Percentiles rank a stretch among this genome's conserved stretches.
phyloP scores from a whole-genome alignment of 1,284 basidiomycete species.

The Cutaneotrichosporon mucoides region DNA sequence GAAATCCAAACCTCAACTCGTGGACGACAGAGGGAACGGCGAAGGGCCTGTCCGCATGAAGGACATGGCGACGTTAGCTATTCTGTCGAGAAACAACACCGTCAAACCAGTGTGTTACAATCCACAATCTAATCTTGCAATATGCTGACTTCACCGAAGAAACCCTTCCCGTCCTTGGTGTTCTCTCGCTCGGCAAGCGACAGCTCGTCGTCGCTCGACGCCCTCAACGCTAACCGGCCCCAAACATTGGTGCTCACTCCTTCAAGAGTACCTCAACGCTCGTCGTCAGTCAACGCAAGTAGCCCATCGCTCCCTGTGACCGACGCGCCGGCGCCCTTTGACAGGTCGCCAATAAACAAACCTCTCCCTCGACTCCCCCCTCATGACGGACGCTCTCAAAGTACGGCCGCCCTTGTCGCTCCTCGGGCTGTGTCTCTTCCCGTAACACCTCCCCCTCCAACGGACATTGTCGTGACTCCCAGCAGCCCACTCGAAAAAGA shows the following conservation, averaged over 20 bases:
- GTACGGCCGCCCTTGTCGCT: not conserved
- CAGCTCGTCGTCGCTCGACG: slow-evolving; percentile 8
- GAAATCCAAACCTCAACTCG: slow-evolving; percentile 5
- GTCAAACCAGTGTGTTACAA: slow-evolving; percentile 16
- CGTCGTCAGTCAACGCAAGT: slow-evolving; percentile 11
- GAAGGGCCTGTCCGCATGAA: slow-evolving; percentile 29
- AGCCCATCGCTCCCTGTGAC: not conserved
- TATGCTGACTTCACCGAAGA: slow-evolving; percentile 3
- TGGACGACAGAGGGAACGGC: slow-evolving; percentile 10
- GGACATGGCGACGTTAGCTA: slow-evolving; percentile 28
- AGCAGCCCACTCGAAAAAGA: slow-evolving; percentile 28
- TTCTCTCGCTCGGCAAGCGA: slow-evolving; percentile 30
- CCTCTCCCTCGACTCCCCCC: slow-evolving; percentile 3
- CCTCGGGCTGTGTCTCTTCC: not conserved
- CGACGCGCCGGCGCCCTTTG: not conserved
- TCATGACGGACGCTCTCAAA: not conserved
- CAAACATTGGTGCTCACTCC: slow-evolving; percentile 9
- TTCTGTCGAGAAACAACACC: slow-evolving; percentile 14
- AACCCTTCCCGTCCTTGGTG: slow-evolving; percentile 22
- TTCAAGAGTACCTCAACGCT: slow-evolving; percentile 13
- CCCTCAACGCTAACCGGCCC: not conserved
- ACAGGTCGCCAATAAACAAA: slow-evolving; percentile 3
- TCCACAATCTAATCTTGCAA: not conserved
- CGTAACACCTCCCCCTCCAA: slow-evolving; percentile 16
- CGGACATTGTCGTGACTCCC: slow-evolving; percentile 40